Evolutionary conservation across 2,329 filamentous ascomycete species (phyloP).

Genomic region (Phialocephala sp.): DNA sequence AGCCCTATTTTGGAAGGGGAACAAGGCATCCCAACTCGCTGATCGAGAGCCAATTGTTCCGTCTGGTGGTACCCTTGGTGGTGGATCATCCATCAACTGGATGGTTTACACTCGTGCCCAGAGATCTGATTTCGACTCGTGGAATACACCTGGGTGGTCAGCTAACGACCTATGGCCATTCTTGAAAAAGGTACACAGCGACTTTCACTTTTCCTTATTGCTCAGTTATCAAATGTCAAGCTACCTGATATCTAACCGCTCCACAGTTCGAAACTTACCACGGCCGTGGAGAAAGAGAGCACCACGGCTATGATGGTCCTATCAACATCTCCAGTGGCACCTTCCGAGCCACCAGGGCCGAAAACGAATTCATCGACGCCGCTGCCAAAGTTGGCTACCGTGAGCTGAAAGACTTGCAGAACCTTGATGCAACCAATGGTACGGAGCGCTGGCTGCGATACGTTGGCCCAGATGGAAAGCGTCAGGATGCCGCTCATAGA

Average conservation of each 20-base stretch:
- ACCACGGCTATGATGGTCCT: constrained; percentile 61
- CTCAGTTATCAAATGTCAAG: background rate
- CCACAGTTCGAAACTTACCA: constrained; percentile 55
- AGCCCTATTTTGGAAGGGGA: constrained; percentile 1
- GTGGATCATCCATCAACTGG: constrained; percentile 65
- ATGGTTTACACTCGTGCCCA: constrained; percentile 58
- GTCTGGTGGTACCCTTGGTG: constrained; percentile 60
- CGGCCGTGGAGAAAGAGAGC: constrained; percentile 30
- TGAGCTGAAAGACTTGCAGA: constrained; percentile 59
- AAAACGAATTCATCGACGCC: constrained; percentile 57
- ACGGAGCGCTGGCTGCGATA: constrained; percentile 52
- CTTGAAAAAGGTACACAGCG: constrained; percentile 54
- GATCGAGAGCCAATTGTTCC: constrained; percentile 50
- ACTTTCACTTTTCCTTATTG: background rate
- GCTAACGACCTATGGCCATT: constrained; percentile 58
- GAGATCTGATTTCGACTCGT: constrained; percentile 47
- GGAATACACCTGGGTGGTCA: constrained; percentile 55
- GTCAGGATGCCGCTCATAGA: constrained; percentile 62
- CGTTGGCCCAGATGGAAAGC: constrained; percentile 55
- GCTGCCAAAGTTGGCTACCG: constrained; percentile 54
- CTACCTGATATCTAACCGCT: background rate
- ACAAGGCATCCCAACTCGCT: constrained; percentile 45
- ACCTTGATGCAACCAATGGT: constrained; percentile 47
- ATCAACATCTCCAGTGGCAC: constrained; percentile 60
- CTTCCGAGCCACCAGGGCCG: constrained; percentile 47